These are phyloP conservation scores for Stentor coeruleus DNA, from an alignment of 73 alveolate species.

Conservation along the genomic window DNA sequence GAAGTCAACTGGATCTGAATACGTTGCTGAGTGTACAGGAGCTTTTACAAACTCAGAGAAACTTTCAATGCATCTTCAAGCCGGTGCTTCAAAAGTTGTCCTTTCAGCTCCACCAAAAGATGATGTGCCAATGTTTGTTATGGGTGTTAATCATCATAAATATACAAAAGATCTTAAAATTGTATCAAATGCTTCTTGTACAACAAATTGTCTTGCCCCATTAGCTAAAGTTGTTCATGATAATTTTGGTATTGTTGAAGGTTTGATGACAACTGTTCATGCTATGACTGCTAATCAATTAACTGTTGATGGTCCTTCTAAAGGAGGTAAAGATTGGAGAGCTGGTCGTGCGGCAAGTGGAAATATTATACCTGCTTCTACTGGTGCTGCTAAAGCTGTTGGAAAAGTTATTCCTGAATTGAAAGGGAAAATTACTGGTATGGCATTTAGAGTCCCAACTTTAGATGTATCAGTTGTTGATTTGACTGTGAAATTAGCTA, in stretches of 20 bases:
- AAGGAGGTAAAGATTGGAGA: slow-evolving; percentile 98
- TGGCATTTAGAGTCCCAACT: slow-evolving; percentile 98
- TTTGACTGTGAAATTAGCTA: slow-evolving; percentile 72
- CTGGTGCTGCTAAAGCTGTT: slow-evolving; percentile 99
- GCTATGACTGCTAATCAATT: slow-evolving; percentile 87
- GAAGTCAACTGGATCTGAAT: neutral
- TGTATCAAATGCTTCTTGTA: neutral
- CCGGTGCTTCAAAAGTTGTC: neutral
- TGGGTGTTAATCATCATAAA: neutral
- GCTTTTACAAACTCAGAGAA: neutral
- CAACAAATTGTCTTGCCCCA: neutral
- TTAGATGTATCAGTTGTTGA: slow-evolving; percentile 93
- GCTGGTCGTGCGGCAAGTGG: slow-evolving; percentile 96
- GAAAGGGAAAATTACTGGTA: slow-evolving; percentile 96
- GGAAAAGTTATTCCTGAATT: slow-evolving; percentile 91
- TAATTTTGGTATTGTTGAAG: slow-evolving; percentile 30
- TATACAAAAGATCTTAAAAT: neutral
- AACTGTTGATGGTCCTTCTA: slow-evolving; percentile 87
- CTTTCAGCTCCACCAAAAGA: neutral
- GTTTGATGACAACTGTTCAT: slow-evolving; percentile 93
- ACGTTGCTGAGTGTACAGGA: neutral
- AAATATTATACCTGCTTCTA: slow-evolving; percentile 94
- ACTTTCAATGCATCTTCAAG: neutral
- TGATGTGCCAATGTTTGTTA: neutral
- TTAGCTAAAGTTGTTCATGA: slow-evolving; percentile 50